Base-by-base conservation (phyloP, 1,139 yeast genomes). In the Geotrichum europaeum region DNA sequence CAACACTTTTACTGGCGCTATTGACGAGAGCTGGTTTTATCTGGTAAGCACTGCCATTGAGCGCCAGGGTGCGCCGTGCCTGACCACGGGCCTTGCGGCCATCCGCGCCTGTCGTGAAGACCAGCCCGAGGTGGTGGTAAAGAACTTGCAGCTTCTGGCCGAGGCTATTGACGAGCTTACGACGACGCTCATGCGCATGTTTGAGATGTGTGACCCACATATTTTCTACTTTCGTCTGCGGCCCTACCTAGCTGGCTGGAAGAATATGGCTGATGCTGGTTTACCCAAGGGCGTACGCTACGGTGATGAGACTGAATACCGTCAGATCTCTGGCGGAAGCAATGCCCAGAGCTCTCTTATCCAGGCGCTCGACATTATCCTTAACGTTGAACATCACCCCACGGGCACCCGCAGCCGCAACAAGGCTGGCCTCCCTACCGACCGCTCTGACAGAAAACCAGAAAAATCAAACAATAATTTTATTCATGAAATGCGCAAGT, bases 191-290 rank as follows among this genome's bases (percentile, higher is more conserved):
- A 83, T 86, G 83, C 81, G 84, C 67, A 89, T 92, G 96, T 92
- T 89, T 70, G 96, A 91, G 66, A 87, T 87, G 88, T 90, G 97
- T 72, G 97, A 91, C 70, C 97, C 98, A 1, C 96, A 90, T 72
- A 85, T 87, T 1, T 92, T 92, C 70, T 92, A 89, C 72, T 88
- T 82, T 75, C 82, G 95, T 65, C 81, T 92, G 60, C 81, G 98
- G 68, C 97, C 98, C 0, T 92, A 82, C 69, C 77, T 92, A 63
- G 97, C 97, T 0, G 98, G 97, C 0, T 92, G 97, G 96, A 85
- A 86, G 71, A 89, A 89, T 69, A 91, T 92, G 97, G 84, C 82
- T 22, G 92, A 85, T 64, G 91, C 87, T 1, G 97, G 97, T 0
- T 79, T 92, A 61, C 86, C 90, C 57, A 73, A 84, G 61, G 97